Conservation (phyloP, 2,329 filamentous ascomycete species). For the Exophiala oligosperma region DNA sequence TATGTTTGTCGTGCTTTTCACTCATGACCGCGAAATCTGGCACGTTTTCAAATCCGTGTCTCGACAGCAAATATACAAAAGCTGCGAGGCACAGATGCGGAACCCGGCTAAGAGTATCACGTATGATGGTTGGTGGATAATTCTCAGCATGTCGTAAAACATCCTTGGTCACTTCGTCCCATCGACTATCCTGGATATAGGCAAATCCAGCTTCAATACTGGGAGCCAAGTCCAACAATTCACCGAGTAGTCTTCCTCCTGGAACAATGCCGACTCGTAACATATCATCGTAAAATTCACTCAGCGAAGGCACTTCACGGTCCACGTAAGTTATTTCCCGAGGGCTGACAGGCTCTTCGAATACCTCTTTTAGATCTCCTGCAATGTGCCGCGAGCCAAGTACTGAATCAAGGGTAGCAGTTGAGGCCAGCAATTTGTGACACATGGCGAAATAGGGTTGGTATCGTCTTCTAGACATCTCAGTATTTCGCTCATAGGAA, state of each 20-base stretch:
- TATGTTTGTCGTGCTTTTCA: neutral
- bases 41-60: constrained; percentile 24
- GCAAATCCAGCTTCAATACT: constrained; percentile 42
- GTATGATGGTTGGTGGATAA: constrained; percentile 19
- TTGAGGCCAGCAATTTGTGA: constrained; percentile 51
- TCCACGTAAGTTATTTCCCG: constrained; percentile 59
- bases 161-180: constrained; percentile 35
- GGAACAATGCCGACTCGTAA: constrained; percentile 45
- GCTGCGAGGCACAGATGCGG: constrained; percentile 43
- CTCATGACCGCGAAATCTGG: constrained; percentile 2
- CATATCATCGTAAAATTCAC: constrained; percentile 56
- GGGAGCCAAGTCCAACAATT: constrained; percentile 49
- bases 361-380: constrained; percentile 57
- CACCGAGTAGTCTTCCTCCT: constrained; percentile 45
- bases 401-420: constrained; percentile 30
- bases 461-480: constrained; percentile 31
- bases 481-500: constrained; percentile 49
- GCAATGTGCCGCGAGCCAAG: constrained; percentile 34
- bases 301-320: constrained; percentile 52
- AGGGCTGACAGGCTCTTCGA: constrained; percentile 56
- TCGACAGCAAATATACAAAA: constrained; percentile 45
- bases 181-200: constrained; percentile 41
- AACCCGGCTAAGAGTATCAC: constrained; percentile 30
- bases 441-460: constrained; percentile 55
- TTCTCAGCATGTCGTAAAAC: constrained; percentile 19